A percentile compares a stretch with the other conserved stretches of the same genome.
Conservation (phyloP, 1,139 yeast species). For the Suhomyces bolitotheri region DNA sequence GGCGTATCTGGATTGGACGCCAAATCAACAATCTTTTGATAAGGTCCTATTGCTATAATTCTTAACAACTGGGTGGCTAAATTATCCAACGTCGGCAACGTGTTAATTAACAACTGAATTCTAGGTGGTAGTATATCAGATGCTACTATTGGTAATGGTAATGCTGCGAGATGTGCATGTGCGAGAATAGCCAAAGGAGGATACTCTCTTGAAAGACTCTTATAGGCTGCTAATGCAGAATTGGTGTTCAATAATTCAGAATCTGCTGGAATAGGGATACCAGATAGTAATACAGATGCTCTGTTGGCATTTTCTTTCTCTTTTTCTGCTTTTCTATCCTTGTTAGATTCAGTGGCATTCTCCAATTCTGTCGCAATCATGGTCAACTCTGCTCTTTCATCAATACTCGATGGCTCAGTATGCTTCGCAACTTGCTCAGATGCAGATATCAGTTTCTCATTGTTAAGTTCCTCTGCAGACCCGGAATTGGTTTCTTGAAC, state of each 20-base stretch:
- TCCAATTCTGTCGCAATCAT: conserved; percentile 26
- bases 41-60: conserved; percentile 66
- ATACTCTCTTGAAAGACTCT: conserved; percentile 41
- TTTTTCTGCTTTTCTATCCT: conserved; percentile 14
- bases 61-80: conserved; percentile 72
- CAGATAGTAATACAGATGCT: conserved; percentile 22
- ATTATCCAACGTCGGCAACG: conserved; percentile 73
- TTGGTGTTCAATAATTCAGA: conserved; percentile 44
- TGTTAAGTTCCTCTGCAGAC: not conserved
- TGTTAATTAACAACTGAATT: conserved; percentile 60
- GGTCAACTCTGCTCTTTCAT: conserved; percentile 21
- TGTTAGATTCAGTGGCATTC: conserved; percentile 23
- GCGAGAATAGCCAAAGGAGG: conserved; percentile 43
- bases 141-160: conserved; percentile 58
- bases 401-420: conserved; percentile 3
- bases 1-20: conserved; percentile 73
- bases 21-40: conserved; percentile 69
- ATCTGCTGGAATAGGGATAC: conserved; percentile 38
- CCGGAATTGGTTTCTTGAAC: not conserved
- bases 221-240: conserved; percentile 46
- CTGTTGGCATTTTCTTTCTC: conserved; percentile 1
- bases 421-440: not conserved
- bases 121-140: conserved; percentile 59
- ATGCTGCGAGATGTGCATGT: conserved; percentile 56
- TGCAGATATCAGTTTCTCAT: not conserved